A percentile compares a stretch with the other conserved stretches of the same genome.
phyloP scores from a whole-genome alignment of 2,329 filamentous ascomycete genomes.

The Coniochaeta prunicola region DNA sequence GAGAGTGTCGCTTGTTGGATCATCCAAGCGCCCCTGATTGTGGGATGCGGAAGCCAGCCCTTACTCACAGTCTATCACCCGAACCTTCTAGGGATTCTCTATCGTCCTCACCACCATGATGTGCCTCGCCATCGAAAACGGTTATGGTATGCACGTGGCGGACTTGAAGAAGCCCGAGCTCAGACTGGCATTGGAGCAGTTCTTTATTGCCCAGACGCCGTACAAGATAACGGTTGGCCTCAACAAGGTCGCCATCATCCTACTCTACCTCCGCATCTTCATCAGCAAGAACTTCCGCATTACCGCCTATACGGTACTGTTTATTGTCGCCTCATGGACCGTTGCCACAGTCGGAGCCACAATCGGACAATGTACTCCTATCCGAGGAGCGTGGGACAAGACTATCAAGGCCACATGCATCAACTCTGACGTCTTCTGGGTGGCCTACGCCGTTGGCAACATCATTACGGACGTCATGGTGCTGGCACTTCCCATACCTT shows the following conservation, averaged over 20 bases:
- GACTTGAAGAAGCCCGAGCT: constrained; percentile 4
- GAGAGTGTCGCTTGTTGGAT: background rate
- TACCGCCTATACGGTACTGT: constrained; percentile 31
- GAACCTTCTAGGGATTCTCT: constrained; percentile 5
- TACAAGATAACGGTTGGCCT: constrained; percentile 48
- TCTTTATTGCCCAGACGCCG: constrained; percentile 43
- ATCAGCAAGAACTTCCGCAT: constrained; percentile 36
- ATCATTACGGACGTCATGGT: constrained; percentile 39
- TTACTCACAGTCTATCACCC: background rate
- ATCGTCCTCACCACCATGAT: constrained; percentile 7
- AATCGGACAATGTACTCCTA: constrained; percentile 42
- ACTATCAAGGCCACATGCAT: constrained; percentile 34
- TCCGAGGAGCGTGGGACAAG: constrained; percentile 38
- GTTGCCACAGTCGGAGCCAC: constrained; percentile 35
- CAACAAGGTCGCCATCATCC: constrained; percentile 43
- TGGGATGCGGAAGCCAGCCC: background rate
- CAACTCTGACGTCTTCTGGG: constrained; percentile 37
- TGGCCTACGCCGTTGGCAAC: constrained; percentile 39
- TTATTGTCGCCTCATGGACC: constrained; percentile 36
- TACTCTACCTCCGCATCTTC: constrained; percentile 49
- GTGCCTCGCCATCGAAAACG: constrained; percentile 8
- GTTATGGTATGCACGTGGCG: constrained; percentile 9
- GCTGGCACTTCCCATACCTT: constrained; percentile 36
- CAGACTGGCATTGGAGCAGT: constrained; percentile 26
- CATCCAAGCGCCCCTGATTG: background rate